Evolutionary conservation across 129 eudicot species (phyloP).

Genomic region (Saposhnikovia divaricata): DNA sequence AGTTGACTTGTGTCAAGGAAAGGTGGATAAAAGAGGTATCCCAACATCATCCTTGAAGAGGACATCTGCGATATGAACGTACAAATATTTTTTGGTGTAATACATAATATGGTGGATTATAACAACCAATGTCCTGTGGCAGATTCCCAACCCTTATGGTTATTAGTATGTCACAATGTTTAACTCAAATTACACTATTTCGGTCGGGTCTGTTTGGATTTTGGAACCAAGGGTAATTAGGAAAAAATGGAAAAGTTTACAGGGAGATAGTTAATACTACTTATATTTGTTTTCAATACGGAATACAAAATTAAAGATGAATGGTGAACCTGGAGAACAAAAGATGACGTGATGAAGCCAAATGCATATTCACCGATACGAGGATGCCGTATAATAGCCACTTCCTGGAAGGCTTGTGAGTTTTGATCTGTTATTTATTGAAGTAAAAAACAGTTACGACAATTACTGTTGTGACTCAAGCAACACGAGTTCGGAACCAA

Average conservation of each 20-base stretch:
- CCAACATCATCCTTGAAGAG: background rate
- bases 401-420: conserved; percentile 81
- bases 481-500: background rate
- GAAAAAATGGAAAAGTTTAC: background rate
- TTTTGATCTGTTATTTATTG: conserved; percentile 53
- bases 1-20: background rate
- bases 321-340: conserved; percentile 55
- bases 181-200: background rate
- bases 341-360: conserved; percentile 84
- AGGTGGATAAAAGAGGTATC: background rate
- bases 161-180: background rate
- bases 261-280: background rate
- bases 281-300: background rate
- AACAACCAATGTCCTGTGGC: background rate
- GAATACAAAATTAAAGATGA: background rate
- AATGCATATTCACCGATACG: conserved; percentile 92
- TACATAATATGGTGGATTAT: background rate
- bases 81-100: background rate
- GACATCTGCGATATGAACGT: background rate
- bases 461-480: background rate
- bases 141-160: background rate
- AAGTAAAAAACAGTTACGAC: conserved; percentile 4
- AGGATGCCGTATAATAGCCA: conserved; percentile 79
- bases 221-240: background rate
- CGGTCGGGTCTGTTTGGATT: background rate